Evolutionary conservation across 2,329 filamentous ascomycete species (phyloP).

Genomic region (Aspergillus aculeatinus): DNA sequence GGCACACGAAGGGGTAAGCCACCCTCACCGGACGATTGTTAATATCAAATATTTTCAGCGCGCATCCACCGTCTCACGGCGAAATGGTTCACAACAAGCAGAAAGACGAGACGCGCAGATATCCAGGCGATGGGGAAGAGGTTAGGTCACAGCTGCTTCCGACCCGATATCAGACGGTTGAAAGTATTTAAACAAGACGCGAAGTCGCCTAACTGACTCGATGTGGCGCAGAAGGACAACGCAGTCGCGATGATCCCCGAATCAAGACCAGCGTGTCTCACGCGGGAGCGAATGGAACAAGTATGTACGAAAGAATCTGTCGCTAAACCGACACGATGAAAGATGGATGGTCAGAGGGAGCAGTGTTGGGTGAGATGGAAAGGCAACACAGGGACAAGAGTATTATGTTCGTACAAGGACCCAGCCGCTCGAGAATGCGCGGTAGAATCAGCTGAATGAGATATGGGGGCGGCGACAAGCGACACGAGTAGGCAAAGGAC

Average conservation of each 20-base stretch:
- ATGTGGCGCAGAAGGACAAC: slow-evolving; percentile 10
- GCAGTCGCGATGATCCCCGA: slow-evolving; percentile 10
- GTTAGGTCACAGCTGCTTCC: slow-evolving; percentile 12
- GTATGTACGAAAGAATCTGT: slow-evolving; percentile 11
- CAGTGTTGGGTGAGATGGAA: slow-evolving; percentile 3
- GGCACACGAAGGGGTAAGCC: slow-evolving; percentile 35
- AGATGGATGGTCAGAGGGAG: not conserved
- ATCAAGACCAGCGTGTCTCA: slow-evolving; percentile 14
- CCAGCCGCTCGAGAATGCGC: slow-evolving; percentile 21
- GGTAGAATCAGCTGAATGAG: slow-evolving; percentile 17
- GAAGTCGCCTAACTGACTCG: slow-evolving; percentile 9
- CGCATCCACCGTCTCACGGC: slow-evolving; percentile 34
- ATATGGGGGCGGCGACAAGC: slow-evolving; percentile 20
- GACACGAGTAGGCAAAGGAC: slow-evolving; percentile 19
- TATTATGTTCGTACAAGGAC: slow-evolving; percentile 15
- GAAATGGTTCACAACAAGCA: slow-evolving; percentile 22
- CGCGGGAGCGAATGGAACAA: slow-evolving; percentile 18
- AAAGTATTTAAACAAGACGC: slow-evolving; percentile 8
- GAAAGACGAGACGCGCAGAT: slow-evolving; percentile 29
- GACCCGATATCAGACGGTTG: slow-evolving; percentile 3
- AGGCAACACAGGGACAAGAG: slow-evolving; percentile 9
- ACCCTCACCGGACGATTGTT: slow-evolving; percentile 34
- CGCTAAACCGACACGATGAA: slow-evolving; percentile 4
- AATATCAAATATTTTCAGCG: slow-evolving; percentile 21
- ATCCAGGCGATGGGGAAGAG: slow-evolving; percentile 20